phyloP scores from a whole-genome alignment of 345 rosid genomes.

The Kandelia obovata region DNA sequence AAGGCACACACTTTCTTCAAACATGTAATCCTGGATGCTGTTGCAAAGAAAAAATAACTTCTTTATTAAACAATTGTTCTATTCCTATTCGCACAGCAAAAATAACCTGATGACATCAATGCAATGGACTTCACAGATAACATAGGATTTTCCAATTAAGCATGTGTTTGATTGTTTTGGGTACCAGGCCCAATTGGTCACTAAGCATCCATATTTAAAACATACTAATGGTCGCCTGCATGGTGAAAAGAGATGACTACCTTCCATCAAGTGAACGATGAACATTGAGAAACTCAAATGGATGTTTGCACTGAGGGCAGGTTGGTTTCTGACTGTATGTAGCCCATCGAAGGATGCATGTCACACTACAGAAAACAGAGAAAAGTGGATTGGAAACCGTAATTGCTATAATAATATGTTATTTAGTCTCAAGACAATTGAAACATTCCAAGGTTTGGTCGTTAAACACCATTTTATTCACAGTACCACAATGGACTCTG shows the following conservation, averaged over 20 bases:
- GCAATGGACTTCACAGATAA: too few relatives aligned
- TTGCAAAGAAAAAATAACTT: neutral
- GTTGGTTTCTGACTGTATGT: conserved; percentile 57
- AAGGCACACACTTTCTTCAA: conserved; percentile 88
- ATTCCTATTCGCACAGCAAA: too few relatives aligned
- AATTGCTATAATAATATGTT: neutral
- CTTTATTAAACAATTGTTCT: too few relatives aligned
- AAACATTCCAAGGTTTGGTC: neutral
- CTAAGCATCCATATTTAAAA: neutral
- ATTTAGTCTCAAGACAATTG: neutral
- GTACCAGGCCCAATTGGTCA: neutral
- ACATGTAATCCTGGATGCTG: conserved; percentile 85
- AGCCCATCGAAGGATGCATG: conserved; percentile 90
- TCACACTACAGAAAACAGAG: conserved; percentile 54
- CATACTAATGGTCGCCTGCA: neutral
- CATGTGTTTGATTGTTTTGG: neutral
- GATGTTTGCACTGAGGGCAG: conserved; percentile 95
- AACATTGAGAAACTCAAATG: conserved; percentile 74
- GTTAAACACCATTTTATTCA: too few relatives aligned
- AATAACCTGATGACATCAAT: too few relatives aligned
- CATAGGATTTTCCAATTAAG: too few relatives aligned
- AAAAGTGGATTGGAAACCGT: conserved; percentile 3
- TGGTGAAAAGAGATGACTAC: conserved; percentile 28
- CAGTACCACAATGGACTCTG: too few relatives aligned
- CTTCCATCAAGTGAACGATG: conserved; percentile 89